Evolutionary conservation across 257 asterid species (phyloP).

Genomic region (Echites panduratus): DNA sequence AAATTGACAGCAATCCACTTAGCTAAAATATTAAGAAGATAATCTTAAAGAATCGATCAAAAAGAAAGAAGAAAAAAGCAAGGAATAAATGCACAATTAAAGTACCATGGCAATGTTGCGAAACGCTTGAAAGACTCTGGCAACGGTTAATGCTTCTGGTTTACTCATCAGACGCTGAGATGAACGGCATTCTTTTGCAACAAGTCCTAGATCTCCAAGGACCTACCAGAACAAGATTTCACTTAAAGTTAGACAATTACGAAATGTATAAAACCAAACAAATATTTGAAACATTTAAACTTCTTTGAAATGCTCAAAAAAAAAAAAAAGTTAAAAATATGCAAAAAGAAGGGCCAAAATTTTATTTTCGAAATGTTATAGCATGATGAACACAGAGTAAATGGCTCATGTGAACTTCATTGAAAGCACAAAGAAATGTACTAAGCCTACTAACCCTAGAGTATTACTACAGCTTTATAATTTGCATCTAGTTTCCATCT

Average conservation of each 20-base stretch:
- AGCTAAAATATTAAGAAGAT: background rate
- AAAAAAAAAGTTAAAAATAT: background rate
- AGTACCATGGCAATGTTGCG: conserved; percentile 78
- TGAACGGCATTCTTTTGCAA: conserved; percentile 86
- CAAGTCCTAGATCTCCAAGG: conserved; percentile 93
- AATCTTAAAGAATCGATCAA: background rate
- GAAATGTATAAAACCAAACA: background rate
- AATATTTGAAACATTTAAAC: background rate
- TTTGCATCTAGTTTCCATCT: background rate
- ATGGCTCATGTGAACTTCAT: background rate
- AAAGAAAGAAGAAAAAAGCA: background rate
- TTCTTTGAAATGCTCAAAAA: background rate
- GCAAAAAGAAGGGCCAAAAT: background rate
- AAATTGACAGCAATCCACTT: no score
- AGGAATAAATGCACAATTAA: background rate
- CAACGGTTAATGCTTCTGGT: conserved; percentile 75
- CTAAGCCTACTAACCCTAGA: no score
- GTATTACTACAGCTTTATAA: background rate
- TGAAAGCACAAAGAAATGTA: no score
- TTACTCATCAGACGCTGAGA: conserved; percentile 84
- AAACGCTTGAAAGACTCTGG: conserved; percentile 79
- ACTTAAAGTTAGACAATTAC: background rate
- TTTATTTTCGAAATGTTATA: background rate
- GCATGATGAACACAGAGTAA: no score
- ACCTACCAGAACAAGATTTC: conserved; percentile 37